These are phyloP conservation scores for Teunomyces gatunensis DNA, from an alignment of 805 yeast genomes.

Conservation along the genomic window DNA sequence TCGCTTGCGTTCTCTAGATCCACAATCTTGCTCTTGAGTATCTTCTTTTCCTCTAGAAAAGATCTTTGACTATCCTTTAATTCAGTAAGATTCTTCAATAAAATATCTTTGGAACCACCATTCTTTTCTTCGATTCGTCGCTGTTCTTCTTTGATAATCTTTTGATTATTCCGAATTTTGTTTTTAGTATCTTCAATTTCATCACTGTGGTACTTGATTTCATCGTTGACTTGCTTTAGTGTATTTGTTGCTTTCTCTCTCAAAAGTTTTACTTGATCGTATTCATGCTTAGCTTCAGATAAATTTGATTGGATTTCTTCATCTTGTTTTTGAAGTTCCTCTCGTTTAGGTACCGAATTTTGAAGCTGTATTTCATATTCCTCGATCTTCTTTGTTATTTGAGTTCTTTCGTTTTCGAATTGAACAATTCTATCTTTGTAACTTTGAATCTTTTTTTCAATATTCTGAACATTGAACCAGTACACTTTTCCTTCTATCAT, in stretches of 20 bases:
- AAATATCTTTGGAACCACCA: slow-evolving; percentile 43
- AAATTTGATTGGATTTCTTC: slow-evolving; percentile 3
- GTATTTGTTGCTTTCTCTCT: slow-evolving; percentile 31
- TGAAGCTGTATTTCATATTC: not conserved
- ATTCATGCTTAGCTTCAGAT: not conserved
- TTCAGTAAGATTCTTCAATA: slow-evolving; percentile 19
- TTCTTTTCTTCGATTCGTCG: slow-evolving; percentile 36
- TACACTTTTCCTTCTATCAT: slow-evolving; percentile 39
- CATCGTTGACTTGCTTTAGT: slow-evolving; percentile 11
- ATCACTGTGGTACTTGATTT: slow-evolving; percentile 14
- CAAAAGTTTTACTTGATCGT: slow-evolving; percentile 36
- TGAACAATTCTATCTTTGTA: slow-evolving; percentile 8
- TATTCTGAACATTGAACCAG: slow-evolving; percentile 39
- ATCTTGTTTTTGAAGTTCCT: not conserved
- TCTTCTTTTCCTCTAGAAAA: slow-evolving; percentile 13
- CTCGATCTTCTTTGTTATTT: slow-evolving; percentile 17
- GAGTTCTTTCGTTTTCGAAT: slow-evolving; percentile 7
- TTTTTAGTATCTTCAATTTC: slow-evolving; percentile 12
- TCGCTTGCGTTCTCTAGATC: slow-evolving; percentile 9
- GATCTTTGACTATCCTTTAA: slow-evolving; percentile 19
- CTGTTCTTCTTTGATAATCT: slow-evolving; percentile 32
- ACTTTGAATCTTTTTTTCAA: slow-evolving; percentile 23
- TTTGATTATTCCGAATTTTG: slow-evolving; percentile 11
- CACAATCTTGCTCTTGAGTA: slow-evolving; percentile 10
- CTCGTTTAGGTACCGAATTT: not conserved